Base-by-base conservation (phyloP, 495 filamentous ascomycete genomes). In the Astrothelium subdiscretum region DNA sequence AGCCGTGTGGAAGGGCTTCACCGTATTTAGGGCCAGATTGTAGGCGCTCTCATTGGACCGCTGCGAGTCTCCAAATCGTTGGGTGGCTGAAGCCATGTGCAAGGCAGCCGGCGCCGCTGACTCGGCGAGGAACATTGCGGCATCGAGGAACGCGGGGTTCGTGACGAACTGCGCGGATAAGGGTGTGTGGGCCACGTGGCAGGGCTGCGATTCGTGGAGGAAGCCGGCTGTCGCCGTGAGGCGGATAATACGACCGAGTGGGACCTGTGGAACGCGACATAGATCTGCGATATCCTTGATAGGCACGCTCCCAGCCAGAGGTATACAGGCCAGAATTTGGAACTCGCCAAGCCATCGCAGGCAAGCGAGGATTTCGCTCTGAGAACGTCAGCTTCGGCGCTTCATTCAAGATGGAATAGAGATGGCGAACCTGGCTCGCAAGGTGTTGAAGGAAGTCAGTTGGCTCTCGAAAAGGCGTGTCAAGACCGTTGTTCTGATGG, bases 291-390 rank as follows among this genome's bases (percentile, higher is more conserved):
- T 66, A 35, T 79, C 76, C 43, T 69, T 69, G 38, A 70, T 63
- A 6, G 70, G 67, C 13, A 74, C 70, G 48, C 66, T 72, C 31
- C 69, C 73, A n/a, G 29, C 38, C 1, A 74, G 70, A 1, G 74
- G 77, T 26, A 79, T 76, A 59, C 69, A 75, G 20, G 77, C 76
- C 5, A 76, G 71, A 3, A 79, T 68, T 59, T 77, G 75, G 61
- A 75, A 76, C 40, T 78, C 74, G 4, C 74, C 72, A 13, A 79
- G 68, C 77, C 76, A 79, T 60, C 70, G 66, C 13, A 79, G 54
- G 59, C 76, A 77, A 3, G 75, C 71, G 27, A 77, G 69, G 2
- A 77, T 20, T 62, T 77, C 69, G 58, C 60, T 75, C 74, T 74
- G 12, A 48, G 20, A 48, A 15, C 11, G n/a, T 48, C 43, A 48